phyloP scores from a whole-genome alignment of 2,329 filamentous ascomycete species.

The Colletotrichum euphorbiae region DNA sequence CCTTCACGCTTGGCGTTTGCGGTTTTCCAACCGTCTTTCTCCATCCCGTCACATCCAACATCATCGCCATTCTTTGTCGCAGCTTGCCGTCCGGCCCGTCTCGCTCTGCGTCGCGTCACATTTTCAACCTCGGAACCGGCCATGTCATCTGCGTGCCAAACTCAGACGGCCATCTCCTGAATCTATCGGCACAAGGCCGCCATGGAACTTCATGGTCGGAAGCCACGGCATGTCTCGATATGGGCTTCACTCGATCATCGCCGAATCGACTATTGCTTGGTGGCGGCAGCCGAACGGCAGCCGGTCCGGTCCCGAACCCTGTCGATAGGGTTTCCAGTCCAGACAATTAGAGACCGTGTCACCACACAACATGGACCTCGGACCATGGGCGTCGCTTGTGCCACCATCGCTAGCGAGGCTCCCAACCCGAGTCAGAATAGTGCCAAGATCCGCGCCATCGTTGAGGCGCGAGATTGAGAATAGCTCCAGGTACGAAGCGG shows the following conservation, averaged over 20 bases:
- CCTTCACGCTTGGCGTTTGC: conserved; percentile 5
- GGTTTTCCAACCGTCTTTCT: conserved; percentile 1
- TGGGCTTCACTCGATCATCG: background rate
- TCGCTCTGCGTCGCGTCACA: conserved; percentile 11
- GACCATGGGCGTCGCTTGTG: conserved; percentile 9
- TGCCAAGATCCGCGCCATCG: conserved; percentile 12
- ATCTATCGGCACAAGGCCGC: background rate
- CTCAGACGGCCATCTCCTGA: background rate
- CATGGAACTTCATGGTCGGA: background rate
- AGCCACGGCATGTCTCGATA: conserved; percentile 4
- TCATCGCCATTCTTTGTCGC: conserved; percentile 8
- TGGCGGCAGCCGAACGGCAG: background rate
- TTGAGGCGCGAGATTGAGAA: background rate
- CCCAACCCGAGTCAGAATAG: conserved; percentile 10
- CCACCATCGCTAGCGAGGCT: conserved; percentile 26
- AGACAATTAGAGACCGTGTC: conserved; percentile 10
- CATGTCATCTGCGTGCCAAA: conserved; percentile 13
- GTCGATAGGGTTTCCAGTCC: background rate
- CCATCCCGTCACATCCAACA: background rate
- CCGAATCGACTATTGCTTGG: conserved; percentile 2
- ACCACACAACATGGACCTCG: conserved; percentile 1
- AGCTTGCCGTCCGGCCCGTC: conserved; percentile 6
- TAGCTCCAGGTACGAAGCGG: conserved; percentile 13
- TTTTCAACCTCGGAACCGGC: background rate
- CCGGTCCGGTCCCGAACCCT: conserved; percentile 16